These are phyloP conservation scores for Harringtonia aguacate DNA, from an alignment of 2,329 filamentous ascomycete genomes.

Conservation along the genomic window DNA sequence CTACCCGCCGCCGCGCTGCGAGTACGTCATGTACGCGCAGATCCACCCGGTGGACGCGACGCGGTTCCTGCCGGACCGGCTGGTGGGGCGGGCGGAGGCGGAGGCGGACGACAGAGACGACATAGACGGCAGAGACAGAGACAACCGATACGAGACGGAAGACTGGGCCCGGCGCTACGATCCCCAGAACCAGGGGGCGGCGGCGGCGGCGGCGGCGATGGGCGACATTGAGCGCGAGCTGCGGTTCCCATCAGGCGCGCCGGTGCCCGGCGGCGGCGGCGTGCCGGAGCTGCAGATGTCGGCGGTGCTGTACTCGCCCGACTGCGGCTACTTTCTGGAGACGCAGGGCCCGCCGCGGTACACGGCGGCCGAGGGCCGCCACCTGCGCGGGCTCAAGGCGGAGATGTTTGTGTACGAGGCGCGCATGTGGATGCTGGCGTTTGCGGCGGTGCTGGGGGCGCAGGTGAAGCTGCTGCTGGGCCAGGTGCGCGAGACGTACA, in stretches of 20 bases:
- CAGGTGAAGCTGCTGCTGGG: slow-evolving; percentile 52
- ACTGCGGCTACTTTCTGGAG: slow-evolving; percentile 57
- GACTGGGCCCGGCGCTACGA: no score
- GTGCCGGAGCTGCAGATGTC: slow-evolving; percentile 51
- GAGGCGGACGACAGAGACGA: slow-evolving; percentile 6
- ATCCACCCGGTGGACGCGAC: slow-evolving; percentile 45
- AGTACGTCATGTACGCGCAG: slow-evolving; percentile 81
- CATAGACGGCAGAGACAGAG: no score
- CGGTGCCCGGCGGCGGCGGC: slow-evolving; percentile 26
- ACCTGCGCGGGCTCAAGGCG: slow-evolving; percentile 50
- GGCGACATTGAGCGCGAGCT: slow-evolving; percentile 50
- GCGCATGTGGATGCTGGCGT: slow-evolving; percentile 47
- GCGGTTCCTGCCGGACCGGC: slow-evolving; percentile 14
- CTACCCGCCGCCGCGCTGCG: slow-evolving; percentile 65
- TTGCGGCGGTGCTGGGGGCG: slow-evolving; percentile 44
- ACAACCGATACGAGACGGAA: no score
- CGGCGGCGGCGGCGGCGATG: slow-evolving; percentile 18
- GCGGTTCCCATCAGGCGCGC: slow-evolving; percentile 48
- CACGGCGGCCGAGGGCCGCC: slow-evolving; percentile 37
- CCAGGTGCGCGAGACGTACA: slow-evolving; percentile 56
- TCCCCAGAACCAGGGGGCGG: slow-evolving; percentile 11
- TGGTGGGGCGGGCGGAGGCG: slow-evolving; percentile 12
- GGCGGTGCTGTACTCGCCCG: slow-evolving; percentile 54
- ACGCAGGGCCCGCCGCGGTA: slow-evolving; percentile 51
- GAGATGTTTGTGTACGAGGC: slow-evolving; percentile 47